Conservation (phyloP, 495 filamentous ascomycete species). For the Cairneyella variabilis region DNA sequence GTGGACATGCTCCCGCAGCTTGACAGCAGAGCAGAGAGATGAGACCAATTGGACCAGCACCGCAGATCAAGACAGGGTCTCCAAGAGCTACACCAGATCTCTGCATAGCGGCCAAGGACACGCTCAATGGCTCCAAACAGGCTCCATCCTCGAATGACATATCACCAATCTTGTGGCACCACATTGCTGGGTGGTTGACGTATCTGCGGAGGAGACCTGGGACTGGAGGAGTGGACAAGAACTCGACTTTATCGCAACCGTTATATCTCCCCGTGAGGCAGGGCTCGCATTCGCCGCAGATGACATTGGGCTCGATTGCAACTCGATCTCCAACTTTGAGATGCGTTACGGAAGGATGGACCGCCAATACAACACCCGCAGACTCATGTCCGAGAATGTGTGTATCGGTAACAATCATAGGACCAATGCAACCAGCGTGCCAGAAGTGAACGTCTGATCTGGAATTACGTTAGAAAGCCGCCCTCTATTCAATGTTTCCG, state of each 20-base stretch:
- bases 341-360: slow-evolving; percentile 70
- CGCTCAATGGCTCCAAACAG: slow-evolving; percentile 80
- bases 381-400: slow-evolving; percentile 95
- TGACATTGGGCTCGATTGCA: slow-evolving; percentile 86
- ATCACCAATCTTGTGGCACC: slow-evolving; percentile 88
- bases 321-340: slow-evolving; percentile 82
- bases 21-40: slow-evolving; percentile 76
- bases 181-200: slow-evolving; percentile 85
- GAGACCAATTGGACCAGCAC: slow-evolving; percentile 86
- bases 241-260: slow-evolving; percentile 78
- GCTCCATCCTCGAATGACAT: slow-evolving; percentile 90
- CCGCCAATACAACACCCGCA: slow-evolving; percentile 76
- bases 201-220: slow-evolving; percentile 87
- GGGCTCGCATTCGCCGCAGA: slow-evolving; percentile 84
- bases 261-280: slow-evolving; percentile 91
- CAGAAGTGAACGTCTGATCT: slow-evolving; percentile 96
- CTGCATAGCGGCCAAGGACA: slow-evolving; percentile 80
- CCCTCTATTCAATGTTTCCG: slow-evolving; percentile 4
- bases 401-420: slow-evolving; percentile 83
- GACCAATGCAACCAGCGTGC: slow-evolving; percentile 89
- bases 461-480: slow-evolving; percentile 7
- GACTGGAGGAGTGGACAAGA: slow-evolving; percentile 85
- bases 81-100: slow-evolving; percentile 73
- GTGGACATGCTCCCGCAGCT: slow-evolving; percentile 79
- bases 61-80: slow-evolving; percentile 81